Conservation (phyloP, 495 filamentous ascomycete genomes). For the Pyrenopolyporus hunteri region DNA sequence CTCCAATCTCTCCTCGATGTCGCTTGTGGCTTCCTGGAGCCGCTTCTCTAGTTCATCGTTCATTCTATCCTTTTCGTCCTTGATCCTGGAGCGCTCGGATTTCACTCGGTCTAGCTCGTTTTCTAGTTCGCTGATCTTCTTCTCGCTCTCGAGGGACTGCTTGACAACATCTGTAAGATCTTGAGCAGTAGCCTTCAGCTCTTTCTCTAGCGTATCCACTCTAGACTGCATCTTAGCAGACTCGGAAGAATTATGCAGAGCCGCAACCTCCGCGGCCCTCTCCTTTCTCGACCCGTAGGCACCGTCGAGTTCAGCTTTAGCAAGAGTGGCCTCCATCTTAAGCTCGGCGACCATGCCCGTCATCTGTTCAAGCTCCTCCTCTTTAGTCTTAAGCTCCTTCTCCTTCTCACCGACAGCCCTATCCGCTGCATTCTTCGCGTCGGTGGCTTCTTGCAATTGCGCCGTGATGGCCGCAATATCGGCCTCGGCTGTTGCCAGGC, state of each 20-base stretch:
- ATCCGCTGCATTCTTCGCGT: conserved; percentile 44
- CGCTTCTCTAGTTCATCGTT: conserved; percentile 41
- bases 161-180: conserved; percentile 90
- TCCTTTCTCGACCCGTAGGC: conserved; percentile 83
- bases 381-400: conserved; percentile 56
- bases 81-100: conserved; percentile 40
- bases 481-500: conserved; percentile 44
- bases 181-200: conserved; percentile 79
- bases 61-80: conserved; percentile 45
- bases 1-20: conserved; percentile 43
- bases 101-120: conserved; percentile 56
- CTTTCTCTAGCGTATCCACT: conserved; percentile 70
- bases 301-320: conserved; percentile 91
- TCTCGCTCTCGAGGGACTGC: conserved; percentile 83
- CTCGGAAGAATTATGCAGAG: conserved; percentile 69
- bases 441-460: conserved; percentile 45
- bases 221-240: conserved; percentile 67
- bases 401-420: conserved; percentile 47
- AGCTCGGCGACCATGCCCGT: conserved; percentile 84
- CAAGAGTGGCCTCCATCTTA: conserved; percentile 89
- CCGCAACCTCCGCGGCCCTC: conserved; percentile 76
- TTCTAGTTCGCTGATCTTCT: conserved; percentile 78
- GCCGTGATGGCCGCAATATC: conserved; percentile 43
- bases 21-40: conserved; percentile 36
- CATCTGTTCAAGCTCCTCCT: conserved; percentile 72